Evolutionary conservation across 169 alveolate genomes (phyloP).

Genomic region (Babesia bigemina): DNA sequence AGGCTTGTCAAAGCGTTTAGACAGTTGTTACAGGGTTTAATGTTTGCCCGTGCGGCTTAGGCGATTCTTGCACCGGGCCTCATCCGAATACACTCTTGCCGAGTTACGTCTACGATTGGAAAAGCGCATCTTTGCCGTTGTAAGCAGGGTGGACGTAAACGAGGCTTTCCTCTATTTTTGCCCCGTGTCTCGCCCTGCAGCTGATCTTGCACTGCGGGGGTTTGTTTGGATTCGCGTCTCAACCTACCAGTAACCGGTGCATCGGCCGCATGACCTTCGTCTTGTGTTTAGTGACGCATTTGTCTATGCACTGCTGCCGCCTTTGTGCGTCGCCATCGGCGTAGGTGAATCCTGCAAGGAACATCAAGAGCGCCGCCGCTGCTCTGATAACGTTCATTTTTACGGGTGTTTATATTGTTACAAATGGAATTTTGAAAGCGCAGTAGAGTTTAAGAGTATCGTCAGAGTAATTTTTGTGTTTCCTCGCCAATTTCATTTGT

Average conservation of each 20-base stretch:
- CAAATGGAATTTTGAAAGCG: too few relatives aligned
- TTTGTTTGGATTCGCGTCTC: too few relatives aligned
- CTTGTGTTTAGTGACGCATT: conserved; percentile 21
- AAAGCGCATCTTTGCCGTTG: conserved; percentile 26
- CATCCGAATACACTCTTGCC: too few relatives aligned
- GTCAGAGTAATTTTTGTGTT: too few relatives aligned
- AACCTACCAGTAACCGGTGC: conserved; percentile 33
- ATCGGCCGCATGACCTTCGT: conserved; percentile 17
- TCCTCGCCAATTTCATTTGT: too few relatives aligned
- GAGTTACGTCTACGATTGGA: not conserved
- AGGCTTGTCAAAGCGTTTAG: too few relatives aligned
- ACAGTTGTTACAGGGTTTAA: too few relatives aligned
- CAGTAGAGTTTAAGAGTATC: too few relatives aligned
- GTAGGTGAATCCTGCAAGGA: not conserved
- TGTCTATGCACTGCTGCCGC: conserved; percentile 26
- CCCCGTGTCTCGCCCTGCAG: conserved; percentile 31
- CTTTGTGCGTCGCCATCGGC: not conserved
- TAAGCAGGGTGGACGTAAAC: conserved; percentile 10
- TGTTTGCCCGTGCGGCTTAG: too few relatives aligned
- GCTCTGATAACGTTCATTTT: conserved; percentile 1
- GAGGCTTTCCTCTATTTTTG: not conserved
- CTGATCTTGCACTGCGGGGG: conserved; percentile 15
- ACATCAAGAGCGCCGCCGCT: not conserved
- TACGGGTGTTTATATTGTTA: not conserved
- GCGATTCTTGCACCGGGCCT: too few relatives aligned